Conservation (phyloP, 441 rosid genomes). For the Gossypium trilobum region DNA sequence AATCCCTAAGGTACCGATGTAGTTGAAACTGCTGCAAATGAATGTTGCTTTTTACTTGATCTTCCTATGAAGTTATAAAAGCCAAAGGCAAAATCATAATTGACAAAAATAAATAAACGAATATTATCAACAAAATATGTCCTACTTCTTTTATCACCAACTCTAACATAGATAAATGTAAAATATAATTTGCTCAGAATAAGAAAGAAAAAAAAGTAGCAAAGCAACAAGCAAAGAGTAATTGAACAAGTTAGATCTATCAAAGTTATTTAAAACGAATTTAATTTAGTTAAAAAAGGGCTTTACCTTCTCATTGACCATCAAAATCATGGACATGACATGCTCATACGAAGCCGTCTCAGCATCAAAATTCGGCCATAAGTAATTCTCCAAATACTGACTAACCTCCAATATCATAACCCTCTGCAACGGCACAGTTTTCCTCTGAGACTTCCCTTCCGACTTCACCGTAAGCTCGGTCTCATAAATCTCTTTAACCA, state of each 20-base stretch:
- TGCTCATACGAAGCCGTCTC: slow-evolving; percentile 82
- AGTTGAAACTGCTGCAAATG: neutral
- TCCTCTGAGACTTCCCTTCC: slow-evolving; percentile 52
- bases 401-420: slow-evolving; percentile 96
- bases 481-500: slow-evolving; percentile 71
- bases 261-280: neutral
- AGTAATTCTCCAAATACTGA: slow-evolving; percentile 89
- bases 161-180: neutral
- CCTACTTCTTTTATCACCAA: neutral
- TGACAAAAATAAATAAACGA: neutral
- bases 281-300: neutral
- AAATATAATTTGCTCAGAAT: neutral
- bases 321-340: slow-evolving; percentile 92
- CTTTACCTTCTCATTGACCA: slow-evolving; percentile 92
- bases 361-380: slow-evolving; percentile 87
- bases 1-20: too few relatives aligned
- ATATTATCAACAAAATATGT: neutral
- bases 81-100: neutral
- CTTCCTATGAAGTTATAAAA: neutral
- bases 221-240: neutral
- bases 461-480: slow-evolving; percentile 66
- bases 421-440: slow-evolving; percentile 83
- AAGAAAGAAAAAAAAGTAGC: neutral
- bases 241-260: neutral
- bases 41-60: neutral